These are phyloP conservation scores for Mucor irregularis DNA, from an alignment of 371 early-diverging fungal genomes.

Conservation along the genomic window DNA sequence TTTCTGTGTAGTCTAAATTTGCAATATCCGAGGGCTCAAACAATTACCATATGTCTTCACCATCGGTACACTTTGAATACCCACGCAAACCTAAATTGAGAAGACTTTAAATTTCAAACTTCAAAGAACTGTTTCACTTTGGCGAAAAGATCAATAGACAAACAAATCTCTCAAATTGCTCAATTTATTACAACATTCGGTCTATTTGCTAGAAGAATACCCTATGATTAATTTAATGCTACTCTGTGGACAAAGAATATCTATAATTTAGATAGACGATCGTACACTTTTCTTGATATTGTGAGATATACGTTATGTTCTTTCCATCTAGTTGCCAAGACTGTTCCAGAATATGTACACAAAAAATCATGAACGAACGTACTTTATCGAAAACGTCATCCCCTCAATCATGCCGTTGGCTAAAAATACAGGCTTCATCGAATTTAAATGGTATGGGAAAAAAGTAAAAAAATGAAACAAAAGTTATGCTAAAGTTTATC, in stretches of 20 bases:
- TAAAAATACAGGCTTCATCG: conserved; percentile 15
- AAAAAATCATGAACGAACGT: conserved; percentile 14
- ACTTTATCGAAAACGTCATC: conserved; percentile 13
- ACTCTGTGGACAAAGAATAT: conserved; percentile 11
- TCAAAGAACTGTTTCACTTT: conserved; percentile 14
- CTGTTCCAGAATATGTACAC: conserved; percentile 6
- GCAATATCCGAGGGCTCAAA: conserved; percentile 6
- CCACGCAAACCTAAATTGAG: too few species aligned
- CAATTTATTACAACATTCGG: conserved; percentile 2
- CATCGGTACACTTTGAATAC: too few species aligned
- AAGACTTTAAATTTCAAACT: too few species aligned
- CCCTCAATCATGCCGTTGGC: conserved; percentile 14
- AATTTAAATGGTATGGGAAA: conserved; percentile 20
- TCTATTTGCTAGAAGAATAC: conserved; percentile 10
- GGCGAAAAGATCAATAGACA: conserved; percentile 10
- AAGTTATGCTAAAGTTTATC: not conserved
- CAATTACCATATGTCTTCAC: conserved; percentile 1
- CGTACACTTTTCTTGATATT: conserved; percentile 8
- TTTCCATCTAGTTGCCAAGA: conserved; percentile 5
- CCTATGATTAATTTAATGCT: conserved; percentile 8
- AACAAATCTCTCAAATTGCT: conserved; percentile 17
- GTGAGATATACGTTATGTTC: conserved; percentile 14
- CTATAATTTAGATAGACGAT: conserved; percentile 1
- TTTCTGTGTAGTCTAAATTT: too few species aligned
- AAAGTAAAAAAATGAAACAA: conserved; percentile 7